These are phyloP conservation scores for Biscogniauxia mediterranea DNA, from an alignment of 2,329 filamentous ascomycete species.

Conservation along the genomic window DNA sequence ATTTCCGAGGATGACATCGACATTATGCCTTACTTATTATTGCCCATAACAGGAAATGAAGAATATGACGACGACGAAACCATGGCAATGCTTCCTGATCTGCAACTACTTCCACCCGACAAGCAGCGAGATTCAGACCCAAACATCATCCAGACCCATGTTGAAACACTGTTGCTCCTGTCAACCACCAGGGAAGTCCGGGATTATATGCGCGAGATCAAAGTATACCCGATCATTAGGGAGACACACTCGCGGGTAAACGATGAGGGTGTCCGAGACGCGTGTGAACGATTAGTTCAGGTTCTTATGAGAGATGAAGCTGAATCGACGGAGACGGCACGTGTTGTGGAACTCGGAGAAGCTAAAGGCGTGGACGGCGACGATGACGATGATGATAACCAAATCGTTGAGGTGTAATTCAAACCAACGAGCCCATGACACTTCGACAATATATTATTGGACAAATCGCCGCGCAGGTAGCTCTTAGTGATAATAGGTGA, in stretches of 20 bases:
- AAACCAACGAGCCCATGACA: slow-evolving; percentile 1
- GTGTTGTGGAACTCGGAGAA: slow-evolving; percentile 39
- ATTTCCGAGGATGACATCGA: slow-evolving; percentile 72
- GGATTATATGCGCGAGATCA: slow-evolving; percentile 69
- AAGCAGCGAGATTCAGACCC: slow-evolving; percentile 79
- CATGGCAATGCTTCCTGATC: slow-evolving; percentile 81
- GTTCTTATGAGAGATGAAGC: slow-evolving; percentile 81
- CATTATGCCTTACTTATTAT: slow-evolving; percentile 81
- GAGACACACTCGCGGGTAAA: slow-evolving; percentile 79
- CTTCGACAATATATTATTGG: slow-evolving; percentile 8
- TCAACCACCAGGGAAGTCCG: slow-evolving; percentile 75
- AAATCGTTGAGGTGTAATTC: slow-evolving; percentile 52
- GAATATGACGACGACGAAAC: slow-evolving; percentile 86
- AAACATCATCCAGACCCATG: slow-evolving; percentile 77
- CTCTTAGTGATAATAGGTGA: neutral
- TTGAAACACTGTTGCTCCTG: slow-evolving; percentile 83
- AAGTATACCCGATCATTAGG: slow-evolving; percentile 85
- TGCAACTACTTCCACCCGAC: slow-evolving; percentile 85
- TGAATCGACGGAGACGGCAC: slow-evolving; percentile 39
- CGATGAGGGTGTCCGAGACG: slow-evolving; percentile 77
- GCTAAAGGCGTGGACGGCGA: slow-evolving; percentile 37
- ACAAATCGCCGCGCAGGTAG: neutral
- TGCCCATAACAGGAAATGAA: slow-evolving; percentile 85
- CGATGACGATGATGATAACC: slow-evolving; percentile 56
- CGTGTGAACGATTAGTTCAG: slow-evolving; percentile 86